Evolutionary conservation across 1,284 basidiomycete species (phyloP).

Genomic region (Moniliella sp.): DNA sequence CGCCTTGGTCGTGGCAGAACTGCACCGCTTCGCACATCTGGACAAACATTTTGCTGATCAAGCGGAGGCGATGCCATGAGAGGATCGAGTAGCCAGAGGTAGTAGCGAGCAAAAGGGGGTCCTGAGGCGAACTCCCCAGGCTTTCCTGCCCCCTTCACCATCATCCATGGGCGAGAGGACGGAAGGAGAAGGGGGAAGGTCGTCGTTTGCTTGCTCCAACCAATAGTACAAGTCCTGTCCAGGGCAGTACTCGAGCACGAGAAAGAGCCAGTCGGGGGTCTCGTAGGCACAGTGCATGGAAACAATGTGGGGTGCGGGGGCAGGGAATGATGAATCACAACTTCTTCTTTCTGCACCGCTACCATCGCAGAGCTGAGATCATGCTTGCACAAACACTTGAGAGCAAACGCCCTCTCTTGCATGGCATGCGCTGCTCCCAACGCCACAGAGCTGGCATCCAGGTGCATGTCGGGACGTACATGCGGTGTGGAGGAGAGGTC

Average conservation of each 20-base stretch:
- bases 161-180: constrained; percentile 5
- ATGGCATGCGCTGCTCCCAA: no score
- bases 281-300: constrained; percentile 52
- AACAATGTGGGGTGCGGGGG: constrained; percentile 74
- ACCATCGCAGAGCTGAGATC: constrained; percentile 24
- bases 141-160: no score
- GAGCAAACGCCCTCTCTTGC: constrained; percentile 54
- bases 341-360: constrained; percentile 35
- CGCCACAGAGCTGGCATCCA: no score
- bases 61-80: constrained; percentile 59
- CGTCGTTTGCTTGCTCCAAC: constrained; percentile 45
- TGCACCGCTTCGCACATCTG: constrained; percentile 95
- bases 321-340: constrained; percentile 79
- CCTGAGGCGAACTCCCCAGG: constrained; percentile 47
- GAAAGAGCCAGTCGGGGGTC: constrained; percentile 54
- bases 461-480: no score
- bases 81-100: constrained; percentile 56
- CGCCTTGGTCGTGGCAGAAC: constrained; percentile 69
- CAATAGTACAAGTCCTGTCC: constrained; percentile 81
- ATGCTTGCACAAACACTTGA: constrained; percentile 70
- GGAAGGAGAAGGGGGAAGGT: no score
- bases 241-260: constrained; percentile 74
- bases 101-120: constrained; percentile 63
- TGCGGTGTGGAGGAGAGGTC: not conserved
- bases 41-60: constrained; percentile 87